Base-by-base conservation (phyloP, 106 monocot genomes). In the Dendrobium huoshanense region DNA sequence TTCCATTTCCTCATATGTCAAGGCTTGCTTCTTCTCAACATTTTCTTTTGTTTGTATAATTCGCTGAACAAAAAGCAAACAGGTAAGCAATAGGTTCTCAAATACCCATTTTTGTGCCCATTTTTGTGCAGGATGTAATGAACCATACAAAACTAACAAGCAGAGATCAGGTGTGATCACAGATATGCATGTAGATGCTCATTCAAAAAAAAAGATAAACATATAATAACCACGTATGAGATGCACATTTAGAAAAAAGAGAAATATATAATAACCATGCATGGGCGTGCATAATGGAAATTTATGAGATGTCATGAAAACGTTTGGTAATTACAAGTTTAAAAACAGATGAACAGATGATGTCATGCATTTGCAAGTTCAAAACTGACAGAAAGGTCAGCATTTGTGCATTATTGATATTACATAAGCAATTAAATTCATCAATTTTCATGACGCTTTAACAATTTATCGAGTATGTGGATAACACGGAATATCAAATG, bases 1-100 rank as follows among this genome's bases (percentile, higher is more conserved):
- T 93, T 98, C 98, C 92, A 98, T 98, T 83, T 98, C 97, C 77
- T 98, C 98, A 73, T 93, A 98, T 47, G 98, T 98, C 87, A 98
- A 79, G 72, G 98, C 89, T 70, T 87, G 98, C 79, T 98, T 98
- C 84, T 98, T 98, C 77, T 92, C 92, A 58, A 90, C 87, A 88
- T 98, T 98, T 87, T 98, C 92, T 83, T 93, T 98, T 70, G 98
- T 95, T 81, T 92, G 95, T 75, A 84, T 29, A 75, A 98, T 91
- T 75, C 73, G 84, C 98, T 98, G 86, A 16, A 47, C 27, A 81
- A 37, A 81, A 16, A 74, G 45, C 1, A 84, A 31, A 44, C 24
- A 67, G 3, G 22, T 37, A 24, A 77, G 29, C 19, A 19, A 41
- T 74, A 43, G 19, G 5, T 74, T 37, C 3, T 70, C 37, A 70